Evolutionary conservation across 2,329 filamentous ascomycete species (phyloP).

Genomic region (Botrytis pseudocinerea): DNA sequence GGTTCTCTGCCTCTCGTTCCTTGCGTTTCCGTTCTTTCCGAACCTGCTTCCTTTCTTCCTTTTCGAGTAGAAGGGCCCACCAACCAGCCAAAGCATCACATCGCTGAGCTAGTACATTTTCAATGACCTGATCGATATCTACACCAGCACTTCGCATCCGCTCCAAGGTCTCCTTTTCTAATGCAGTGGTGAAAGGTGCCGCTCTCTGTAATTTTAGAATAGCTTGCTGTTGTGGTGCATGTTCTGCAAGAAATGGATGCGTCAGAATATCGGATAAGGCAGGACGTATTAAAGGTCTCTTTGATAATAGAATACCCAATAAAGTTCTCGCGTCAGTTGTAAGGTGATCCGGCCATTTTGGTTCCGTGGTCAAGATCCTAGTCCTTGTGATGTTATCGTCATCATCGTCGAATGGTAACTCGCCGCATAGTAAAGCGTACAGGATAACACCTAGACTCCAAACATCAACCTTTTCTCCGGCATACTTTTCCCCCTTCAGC

Average conservation of each 20-base stretch:
- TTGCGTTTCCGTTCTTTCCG: slow-evolving; percentile 79
- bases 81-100: slow-evolving; percentile 91
- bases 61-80: slow-evolving; percentile 94
- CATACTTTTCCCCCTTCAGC: slow-evolving; percentile 97
- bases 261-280: slow-evolving; percentile 80
- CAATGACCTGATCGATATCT: slow-evolving; percentile 90
- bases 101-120: slow-evolving; percentile 85
- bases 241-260: slow-evolving; percentile 83
- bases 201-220: slow-evolving; percentile 82
- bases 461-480: slow-evolving; percentile 95
- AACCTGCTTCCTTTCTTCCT: slow-evolving; percentile 84
- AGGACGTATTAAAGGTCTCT: slow-evolving; percentile 81
- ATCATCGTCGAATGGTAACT: slow-evolving; percentile 94
- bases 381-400: slow-evolving; percentile 84
- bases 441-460: slow-evolving; percentile 88
- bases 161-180: slow-evolving; percentile 90
- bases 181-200: slow-evolving; percentile 76
- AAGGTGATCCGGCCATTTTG: slow-evolving; percentile 79
- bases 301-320: slow-evolving; percentile 80
- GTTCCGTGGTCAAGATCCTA: slow-evolving; percentile 82
- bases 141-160: slow-evolving; percentile 93
- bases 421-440: slow-evolving; percentile 78
- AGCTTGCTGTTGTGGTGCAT: slow-evolving; percentile 83
- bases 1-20: slow-evolving; percentile 79
- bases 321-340: slow-evolving; percentile 75